Conservation (phyloP, 345 rosid species). For the Gynandropsis gynandra region DNA sequence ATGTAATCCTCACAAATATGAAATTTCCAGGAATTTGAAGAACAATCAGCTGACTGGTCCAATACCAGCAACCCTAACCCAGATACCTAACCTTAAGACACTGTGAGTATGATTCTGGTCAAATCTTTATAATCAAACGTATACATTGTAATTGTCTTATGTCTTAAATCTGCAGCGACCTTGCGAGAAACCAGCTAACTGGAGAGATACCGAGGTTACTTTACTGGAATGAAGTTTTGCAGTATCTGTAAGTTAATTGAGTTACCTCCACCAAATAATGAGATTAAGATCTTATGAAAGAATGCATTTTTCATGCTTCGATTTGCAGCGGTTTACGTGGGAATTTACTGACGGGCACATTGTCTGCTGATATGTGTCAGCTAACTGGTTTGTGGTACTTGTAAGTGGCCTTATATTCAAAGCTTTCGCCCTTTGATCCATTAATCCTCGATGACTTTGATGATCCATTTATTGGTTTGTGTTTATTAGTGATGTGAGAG, state of each 20-base stretch:
- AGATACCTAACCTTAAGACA: slow-evolving; percentile 73
- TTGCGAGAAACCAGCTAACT: slow-evolving; percentile 67
- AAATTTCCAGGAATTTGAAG: slow-evolving; percentile 66
- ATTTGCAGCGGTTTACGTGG: slow-evolving; percentile 74
- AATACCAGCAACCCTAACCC: slow-evolving; percentile 85
- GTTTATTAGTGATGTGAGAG: slow-evolving; percentile 79
- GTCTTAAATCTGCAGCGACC: slow-evolving; percentile 43
- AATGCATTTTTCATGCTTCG: too few species aligned
- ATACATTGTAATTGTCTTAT: neutral
- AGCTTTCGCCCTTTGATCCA: neutral
- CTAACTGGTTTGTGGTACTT: slow-evolving; percentile 93
- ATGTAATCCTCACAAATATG: too few species aligned
- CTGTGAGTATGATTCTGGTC: slow-evolving; percentile 42
- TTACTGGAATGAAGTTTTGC: slow-evolving; percentile 95
- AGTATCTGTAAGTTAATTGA: slow-evolving; percentile 65
- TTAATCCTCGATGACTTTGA: neutral
- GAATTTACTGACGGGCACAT: slow-evolving; percentile 65
- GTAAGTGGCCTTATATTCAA: slow-evolving; percentile 42
- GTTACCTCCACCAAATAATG: neutral
- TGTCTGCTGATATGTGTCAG: slow-evolving; percentile 90
- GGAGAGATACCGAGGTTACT: slow-evolving; percentile 87
- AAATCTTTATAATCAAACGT: neutral
- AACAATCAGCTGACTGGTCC: slow-evolving; percentile 82
- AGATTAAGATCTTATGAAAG: too few species aligned
- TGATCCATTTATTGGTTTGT: neutral